These are phyloP conservation scores for Barbatosphaeria neglecta DNA, from an alignment of 495 filamentous ascomycete species.

Conservation along the genomic window DNA sequence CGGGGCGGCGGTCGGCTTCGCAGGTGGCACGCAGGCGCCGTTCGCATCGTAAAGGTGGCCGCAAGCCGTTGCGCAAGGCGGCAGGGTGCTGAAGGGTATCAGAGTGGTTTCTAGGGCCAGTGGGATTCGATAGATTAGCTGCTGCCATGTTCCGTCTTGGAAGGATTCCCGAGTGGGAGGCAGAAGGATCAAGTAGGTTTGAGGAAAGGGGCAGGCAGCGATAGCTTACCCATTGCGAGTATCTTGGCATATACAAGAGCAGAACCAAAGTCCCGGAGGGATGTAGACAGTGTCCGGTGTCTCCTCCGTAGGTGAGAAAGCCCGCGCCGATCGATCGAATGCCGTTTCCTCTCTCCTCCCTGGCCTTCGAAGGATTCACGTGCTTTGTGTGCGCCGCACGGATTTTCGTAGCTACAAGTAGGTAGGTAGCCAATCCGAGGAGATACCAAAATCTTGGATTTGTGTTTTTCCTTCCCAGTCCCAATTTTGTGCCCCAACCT, in stretches of 20 bases:
- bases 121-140: background rate
- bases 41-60: conserved; percentile 43
- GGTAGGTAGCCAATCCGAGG: background rate
- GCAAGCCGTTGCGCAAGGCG: conserved; percentile 34
- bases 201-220: background rate
- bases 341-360: no score
- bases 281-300: no score
- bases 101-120: conserved; percentile 24
- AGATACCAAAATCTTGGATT: background rate
- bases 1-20: conserved; percentile 12
- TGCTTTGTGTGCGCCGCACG: background rate
- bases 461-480: background rate
- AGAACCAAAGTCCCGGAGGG: no score
- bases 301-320: no score
- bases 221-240: no score
- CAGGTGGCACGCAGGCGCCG: conserved; percentile 38
- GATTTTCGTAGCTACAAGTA: background rate
- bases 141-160: no score
- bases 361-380: background rate
- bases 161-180: no score
- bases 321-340: no score
- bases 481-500: background rate
- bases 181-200: background rate
- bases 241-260: no score
- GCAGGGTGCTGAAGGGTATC: conserved; percentile 32